Evolutionary conservation across 768 basidiomycete genomes (phyloP).

Genomic region (Naematelia aurantialba): DNA sequence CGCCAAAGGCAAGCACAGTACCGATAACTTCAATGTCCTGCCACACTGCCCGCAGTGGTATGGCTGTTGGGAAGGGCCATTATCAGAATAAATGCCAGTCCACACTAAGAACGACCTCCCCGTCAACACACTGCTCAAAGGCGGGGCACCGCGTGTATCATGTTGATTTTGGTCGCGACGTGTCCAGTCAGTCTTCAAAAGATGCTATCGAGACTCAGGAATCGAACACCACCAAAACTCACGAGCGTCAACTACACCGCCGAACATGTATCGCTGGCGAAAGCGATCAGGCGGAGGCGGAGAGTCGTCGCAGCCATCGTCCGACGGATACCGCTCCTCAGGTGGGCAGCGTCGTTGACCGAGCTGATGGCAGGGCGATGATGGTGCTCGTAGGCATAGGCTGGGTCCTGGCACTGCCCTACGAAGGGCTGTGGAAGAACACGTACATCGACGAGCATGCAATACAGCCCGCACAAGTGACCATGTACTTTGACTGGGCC

Average conservation of each 20-base stretch:
- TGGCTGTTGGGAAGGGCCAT: conserved; percentile 14
- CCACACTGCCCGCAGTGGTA: background rate
- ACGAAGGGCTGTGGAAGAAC: conserved; percentile 59
- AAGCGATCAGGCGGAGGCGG: conserved; percentile 24
- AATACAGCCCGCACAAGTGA: conserved; percentile 86
- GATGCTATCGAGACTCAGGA: conserved; percentile 10
- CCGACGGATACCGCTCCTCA: conserved; percentile 14
- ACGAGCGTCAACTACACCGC: conserved; percentile 24
- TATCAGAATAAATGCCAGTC: conserved; percentile 12
- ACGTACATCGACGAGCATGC: conserved; percentile 96
- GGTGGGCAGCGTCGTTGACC: background rate
- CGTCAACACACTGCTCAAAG: background rate
- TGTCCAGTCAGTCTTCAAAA: background rate
- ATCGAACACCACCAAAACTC: conserved; percentile 9
- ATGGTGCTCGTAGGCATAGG: conserved; percentile 58
- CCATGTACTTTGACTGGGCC: conserved; percentile 84
- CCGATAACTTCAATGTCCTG: too few relatives aligned
- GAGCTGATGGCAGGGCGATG: conserved; percentile 4
- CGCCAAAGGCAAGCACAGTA: too few relatives aligned
- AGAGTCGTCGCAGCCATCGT: conserved; percentile 13
- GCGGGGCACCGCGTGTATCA: background rate
- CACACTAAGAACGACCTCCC: background rate
- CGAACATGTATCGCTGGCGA: conserved; percentile 32
- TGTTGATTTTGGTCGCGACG: conserved; percentile 2
- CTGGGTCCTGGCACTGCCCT: conserved; percentile 82